phyloP scores from a whole-genome alignment of 371 early-diverging fungal species.

The Apophysomyces elegans region DNA sequence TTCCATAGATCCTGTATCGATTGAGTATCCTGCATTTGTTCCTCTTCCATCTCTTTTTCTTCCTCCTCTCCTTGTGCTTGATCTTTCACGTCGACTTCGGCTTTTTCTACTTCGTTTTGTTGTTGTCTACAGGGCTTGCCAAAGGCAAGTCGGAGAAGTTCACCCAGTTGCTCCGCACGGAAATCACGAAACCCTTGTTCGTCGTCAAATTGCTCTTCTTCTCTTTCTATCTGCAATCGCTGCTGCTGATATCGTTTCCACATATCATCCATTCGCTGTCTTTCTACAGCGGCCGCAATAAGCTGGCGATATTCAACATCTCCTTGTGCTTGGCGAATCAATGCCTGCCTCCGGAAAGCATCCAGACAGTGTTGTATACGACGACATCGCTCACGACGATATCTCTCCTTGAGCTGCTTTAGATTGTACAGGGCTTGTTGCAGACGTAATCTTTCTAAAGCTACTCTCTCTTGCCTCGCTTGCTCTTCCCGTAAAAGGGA shows the following conservation, averaged over 20 bases:
- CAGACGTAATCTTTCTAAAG: neutral
- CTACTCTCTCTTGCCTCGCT: neutral
- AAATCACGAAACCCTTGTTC: slow-evolving; percentile 6
- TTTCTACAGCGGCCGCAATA: neutral
- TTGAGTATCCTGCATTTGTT: slow-evolving; percentile 22
- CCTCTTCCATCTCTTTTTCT: slow-evolving; percentile 8
- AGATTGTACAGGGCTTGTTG: slow-evolving; percentile 16
- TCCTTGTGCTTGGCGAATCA: neutral
- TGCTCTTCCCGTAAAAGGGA: slow-evolving; percentile 17
- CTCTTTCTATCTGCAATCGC: neutral
- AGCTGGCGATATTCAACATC: neutral
- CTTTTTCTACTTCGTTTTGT: slow-evolving; percentile 1
- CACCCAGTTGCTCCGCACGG: neutral
- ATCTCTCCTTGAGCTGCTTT: slow-evolving; percentile 18
- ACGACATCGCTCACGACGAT: slow-evolving; percentile 25
- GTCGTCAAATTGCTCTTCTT: slow-evolving; percentile 1
- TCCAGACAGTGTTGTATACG: slow-evolving; percentile 22
- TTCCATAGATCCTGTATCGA: slow-evolving; percentile 22
- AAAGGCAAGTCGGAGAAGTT: slow-evolving; percentile 4
- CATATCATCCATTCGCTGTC: neutral
- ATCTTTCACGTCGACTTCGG: slow-evolving; percentile 15
- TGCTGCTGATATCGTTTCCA: slow-evolving; percentile 1
- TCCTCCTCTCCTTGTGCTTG: slow-evolving; percentile 14
- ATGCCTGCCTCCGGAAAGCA: slow-evolving; percentile 17
- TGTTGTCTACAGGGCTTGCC: neutral